Evolutionary conservation across 306 rosid genomes (phyloP).

Genomic region (Carpinus fangiana): DNA sequence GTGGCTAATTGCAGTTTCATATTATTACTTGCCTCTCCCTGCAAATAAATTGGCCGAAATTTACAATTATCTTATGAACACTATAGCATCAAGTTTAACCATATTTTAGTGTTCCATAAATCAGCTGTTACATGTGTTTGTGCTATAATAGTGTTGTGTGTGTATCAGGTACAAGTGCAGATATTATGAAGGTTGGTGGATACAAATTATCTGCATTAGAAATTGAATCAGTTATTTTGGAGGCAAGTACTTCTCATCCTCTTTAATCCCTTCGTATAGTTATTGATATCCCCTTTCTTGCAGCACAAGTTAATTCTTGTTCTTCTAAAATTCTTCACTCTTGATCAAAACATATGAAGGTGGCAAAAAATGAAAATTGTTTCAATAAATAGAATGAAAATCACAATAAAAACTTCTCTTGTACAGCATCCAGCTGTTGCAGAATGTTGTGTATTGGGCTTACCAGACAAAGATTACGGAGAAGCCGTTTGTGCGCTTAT

Average conservation of each 20-base stretch:
- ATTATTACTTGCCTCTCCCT: not conserved
- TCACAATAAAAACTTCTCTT: constrained; percentile 24
- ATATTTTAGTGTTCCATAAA: not conserved
- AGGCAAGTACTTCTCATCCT: constrained; percentile 49
- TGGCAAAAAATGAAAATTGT: not conserved
- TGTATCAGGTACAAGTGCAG: constrained; percentile 79
- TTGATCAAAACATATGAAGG: not conserved
- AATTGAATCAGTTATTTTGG: constrained; percentile 79
- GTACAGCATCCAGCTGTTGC: constrained; percentile 72
- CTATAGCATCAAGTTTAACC: not conserved
- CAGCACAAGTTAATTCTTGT: not conserved
- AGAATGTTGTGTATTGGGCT: constrained; percentile 91
- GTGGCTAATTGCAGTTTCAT: not conserved
- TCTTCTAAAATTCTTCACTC: not conserved
- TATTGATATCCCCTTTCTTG: not conserved
- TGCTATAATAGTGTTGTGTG: not conserved
- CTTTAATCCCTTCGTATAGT: constrained; percentile 6
- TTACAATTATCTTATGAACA: not conserved
- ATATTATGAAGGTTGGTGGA: constrained; percentile 94
- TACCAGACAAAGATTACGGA: constrained; percentile 81
- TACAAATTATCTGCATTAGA: constrained; percentile 89
- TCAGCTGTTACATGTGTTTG: not conserved
- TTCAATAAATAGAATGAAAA: not conserved
- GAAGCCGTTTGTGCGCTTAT: constrained; percentile 79
- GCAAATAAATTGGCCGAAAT: not conserved